A percentile compares a stretch with the other conserved stretches of the same genome.
These are phyloP conservation scores for Phialophora tarda DNA, from an alignment of 2,329 filamentous ascomycete genomes.

Conservation along the genomic window DNA sequence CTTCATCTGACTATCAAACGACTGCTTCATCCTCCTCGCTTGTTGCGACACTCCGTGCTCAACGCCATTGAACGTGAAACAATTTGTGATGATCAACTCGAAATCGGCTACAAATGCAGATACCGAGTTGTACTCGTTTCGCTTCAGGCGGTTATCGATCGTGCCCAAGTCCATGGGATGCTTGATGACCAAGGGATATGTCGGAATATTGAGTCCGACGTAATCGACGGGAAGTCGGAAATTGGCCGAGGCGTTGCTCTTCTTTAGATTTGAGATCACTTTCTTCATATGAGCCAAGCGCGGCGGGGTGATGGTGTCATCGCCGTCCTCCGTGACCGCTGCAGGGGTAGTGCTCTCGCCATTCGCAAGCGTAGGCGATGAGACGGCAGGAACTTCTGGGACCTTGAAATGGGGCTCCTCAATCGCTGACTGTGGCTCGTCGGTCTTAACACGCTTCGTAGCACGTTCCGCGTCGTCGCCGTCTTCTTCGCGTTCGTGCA, in stretches of 20 bases:
- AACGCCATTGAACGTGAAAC: conserved; percentile 79
- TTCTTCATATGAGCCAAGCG: conserved; percentile 40
- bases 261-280: conserved; percentile 64
- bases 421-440: conserved; percentile 50
- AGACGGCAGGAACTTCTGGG: conserved; percentile 48
- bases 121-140: conserved; percentile 70
- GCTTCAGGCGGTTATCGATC: conserved; percentile 80
- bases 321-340: conserved; percentile 34
- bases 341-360: conserved; percentile 43
- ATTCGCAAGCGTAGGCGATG: conserved; percentile 35
- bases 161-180: conserved; percentile 83
- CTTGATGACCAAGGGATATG: conserved; percentile 73
- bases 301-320: conserved; percentile 35
- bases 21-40: conserved; percentile 65
- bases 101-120: conserved; percentile 77
- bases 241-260: conserved; percentile 77
- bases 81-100: conserved; percentile 78
- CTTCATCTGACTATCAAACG: conserved; percentile 65
- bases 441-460: conserved; percentile 81
- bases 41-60: conserved; percentile 74
- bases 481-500: conserved; percentile 80
- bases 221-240: conserved; percentile 80
- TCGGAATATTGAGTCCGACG: conserved; percentile 75
- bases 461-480: conserved; percentile 63
- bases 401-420: conserved; percentile 54